Evolutionary conservation across 345 rosid species (phyloP), one percentile per base, ranked within the genome.

Genomic region (Diplotaxis tenuifolia): DNA sequence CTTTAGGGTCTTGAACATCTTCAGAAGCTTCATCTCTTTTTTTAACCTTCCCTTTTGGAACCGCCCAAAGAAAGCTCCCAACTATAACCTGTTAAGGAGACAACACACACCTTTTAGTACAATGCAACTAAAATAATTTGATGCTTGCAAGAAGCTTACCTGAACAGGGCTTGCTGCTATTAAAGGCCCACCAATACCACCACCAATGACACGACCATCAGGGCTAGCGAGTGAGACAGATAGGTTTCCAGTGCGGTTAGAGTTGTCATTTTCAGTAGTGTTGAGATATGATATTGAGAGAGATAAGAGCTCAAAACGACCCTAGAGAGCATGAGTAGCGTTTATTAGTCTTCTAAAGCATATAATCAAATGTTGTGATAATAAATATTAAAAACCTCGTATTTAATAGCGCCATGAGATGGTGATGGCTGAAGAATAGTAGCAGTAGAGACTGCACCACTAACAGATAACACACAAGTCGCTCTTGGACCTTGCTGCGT

Each of bases 41-140:
- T 68, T 86, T 90, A 75, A 42, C 78, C 86, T 91, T 89, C 19
- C 63, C 70, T 79, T 87, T 95, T 3, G 94, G 81, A 67, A 80
- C 79, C 53, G 92, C 96, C 96, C 89, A 90, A 23, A 87, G n/a
- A 79, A 95, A 95, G 82, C 96, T 95, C 66, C 99, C 99, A 34
- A 89, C 86, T 5, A 92, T 88, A 42, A 92, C 96, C 99, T 95
- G 14, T 31, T 3, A 18, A 32, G 57, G 22, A 60, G 8, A 31
- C 47, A 58, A 45, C 59, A 71, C 58, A 58, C 6, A 75, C 9
- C 8, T 10, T 18, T 58, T 40, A 25, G 55, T 10, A 47, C 53
- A 47, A 47, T 6, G 53, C 53, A 47, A 7, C 4, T 12, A 12
- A 15, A 38, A 7, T 38, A 5, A 1, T 15, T 65, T 15, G 56